Base-by-base conservation (phyloP, 306 rosid genomes). In the Glycine soja region DNA sequence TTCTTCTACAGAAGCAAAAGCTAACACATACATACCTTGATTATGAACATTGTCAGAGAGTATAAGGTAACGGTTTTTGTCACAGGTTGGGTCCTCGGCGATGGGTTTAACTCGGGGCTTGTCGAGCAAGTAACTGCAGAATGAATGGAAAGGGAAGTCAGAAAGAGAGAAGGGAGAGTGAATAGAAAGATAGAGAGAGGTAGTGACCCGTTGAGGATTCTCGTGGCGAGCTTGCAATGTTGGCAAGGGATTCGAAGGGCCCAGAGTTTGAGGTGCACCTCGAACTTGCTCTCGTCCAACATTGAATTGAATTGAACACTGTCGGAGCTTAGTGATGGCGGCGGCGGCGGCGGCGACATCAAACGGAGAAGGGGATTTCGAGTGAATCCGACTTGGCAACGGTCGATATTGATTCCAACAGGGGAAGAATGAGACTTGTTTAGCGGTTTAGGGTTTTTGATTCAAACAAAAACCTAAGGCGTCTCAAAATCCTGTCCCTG, bases 191-290 rank as follows among this genome's bases (percentile, higher is more conserved):
- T 2, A 15, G 13, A 34, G 16, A 40, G n/a, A 65, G 61, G 18
- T 50, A 76, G 40, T 14, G 72, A 93, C 98, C 99, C 98, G 3
- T 89, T 87, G 70, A 93, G 94, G 52, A 90, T 85, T 71, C 89
- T 87, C 70, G 95, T 91, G 58, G 92, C 97, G 10, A 81, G 82
- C 61, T 84, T 91, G 92, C 98, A 93, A 3, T 82, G 88, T 78
- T 91, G 94, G 71, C 98, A 92, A 85, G 99, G 98, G 48, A 95
- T 90, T 82, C 97, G 91, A 79, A 95, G 91, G 2, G 97, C 99
- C 97, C 89, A 82, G 40, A 95, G 73, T 4, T 86, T 86, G 54
- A 93, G 83, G 42, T 86, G 81, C 79, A 89, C 86, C 1, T 93
- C 91, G 24, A 95, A 95, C 84, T 90, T 87, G 79, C 90, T 87